A percentile compares a stretch with the other conserved stretches of the same genome.
phyloP scores from a whole-genome alignment of 2,329 filamentous ascomycete species.

The Xylariaceae sp. region DNA sequence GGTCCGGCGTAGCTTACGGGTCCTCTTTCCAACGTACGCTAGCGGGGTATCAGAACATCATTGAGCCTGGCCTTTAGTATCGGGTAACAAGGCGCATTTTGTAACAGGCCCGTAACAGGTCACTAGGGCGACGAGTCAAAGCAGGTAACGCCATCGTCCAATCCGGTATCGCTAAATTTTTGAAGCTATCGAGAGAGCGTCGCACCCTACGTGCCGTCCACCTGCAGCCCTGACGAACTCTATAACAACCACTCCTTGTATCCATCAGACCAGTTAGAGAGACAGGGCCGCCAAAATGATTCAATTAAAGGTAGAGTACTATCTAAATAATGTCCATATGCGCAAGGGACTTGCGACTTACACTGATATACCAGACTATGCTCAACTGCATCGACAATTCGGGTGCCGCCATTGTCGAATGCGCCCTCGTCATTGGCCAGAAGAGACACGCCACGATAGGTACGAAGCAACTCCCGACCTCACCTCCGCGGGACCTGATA shows the following conservation, averaged over 20 bases:
- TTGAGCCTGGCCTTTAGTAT: neutral
- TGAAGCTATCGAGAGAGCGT: neutral
- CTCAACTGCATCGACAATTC: conserved; percentile 99
- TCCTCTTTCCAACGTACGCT: too few relatives aligned
- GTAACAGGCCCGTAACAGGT: neutral
- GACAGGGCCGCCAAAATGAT: conserved; percentile 63
- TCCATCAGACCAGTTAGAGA: conserved; percentile 12
- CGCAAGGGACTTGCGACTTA: neutral
- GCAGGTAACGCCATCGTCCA: conserved; percentile 8
- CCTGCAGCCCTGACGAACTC: conserved; percentile 8
- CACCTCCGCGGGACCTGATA: neutral
- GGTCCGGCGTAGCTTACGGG: too few relatives aligned
- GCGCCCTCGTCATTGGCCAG: conserved; percentile 85
- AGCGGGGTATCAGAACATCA: too few relatives aligned
- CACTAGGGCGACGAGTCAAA: neutral
- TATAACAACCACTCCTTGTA: conserved; percentile 1
- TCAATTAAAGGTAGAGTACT: conserved; percentile 66
- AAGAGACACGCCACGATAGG: conserved; percentile 85
- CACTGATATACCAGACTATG: conserved; percentile 63
- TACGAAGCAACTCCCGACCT: conserved; percentile 38
- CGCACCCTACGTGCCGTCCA: neutral
- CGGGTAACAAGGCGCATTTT: neutral
- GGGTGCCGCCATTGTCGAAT: conserved; percentile 94
- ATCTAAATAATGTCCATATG: neutral
- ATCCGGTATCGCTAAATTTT: conserved; percentile 16